Percentiles rank a stretch among this genome's conserved stretches.
These are phyloP conservation scores for Bonnemaisonia californica DNA, from an alignment of 31 red algal species.

Conservation along the genomic window DNA sequence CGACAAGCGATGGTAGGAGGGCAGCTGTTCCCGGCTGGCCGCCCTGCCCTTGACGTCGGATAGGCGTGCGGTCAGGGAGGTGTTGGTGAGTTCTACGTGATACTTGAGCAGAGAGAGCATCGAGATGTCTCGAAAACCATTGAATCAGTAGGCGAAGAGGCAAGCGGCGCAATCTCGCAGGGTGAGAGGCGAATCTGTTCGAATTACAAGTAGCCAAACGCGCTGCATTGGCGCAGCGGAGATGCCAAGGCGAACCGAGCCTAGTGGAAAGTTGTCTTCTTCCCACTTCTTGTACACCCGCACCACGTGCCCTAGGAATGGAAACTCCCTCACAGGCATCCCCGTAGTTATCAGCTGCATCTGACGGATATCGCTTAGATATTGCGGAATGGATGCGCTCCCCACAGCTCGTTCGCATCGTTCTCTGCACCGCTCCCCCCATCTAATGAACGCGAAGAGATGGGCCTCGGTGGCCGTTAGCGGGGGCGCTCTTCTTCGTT, in stretches of 20 bases:
- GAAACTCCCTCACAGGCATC: not conserved
- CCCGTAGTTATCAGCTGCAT: not conserved
- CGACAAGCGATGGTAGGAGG: not conserved
- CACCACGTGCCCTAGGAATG: not conserved
- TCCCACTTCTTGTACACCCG: not conserved
- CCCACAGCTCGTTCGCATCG: not conserved
- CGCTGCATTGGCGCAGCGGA: not conserved
- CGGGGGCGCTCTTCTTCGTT: not conserved
- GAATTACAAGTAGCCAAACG: not conserved
- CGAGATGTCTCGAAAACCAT: conserved; percentile 14
- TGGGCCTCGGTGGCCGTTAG: conserved; percentile 18
- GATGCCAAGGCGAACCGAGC: not conserved
- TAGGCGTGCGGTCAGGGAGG: not conserved
- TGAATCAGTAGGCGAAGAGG: conserved; percentile 24
- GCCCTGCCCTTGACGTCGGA: not conserved
- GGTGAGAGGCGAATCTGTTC: not conserved
- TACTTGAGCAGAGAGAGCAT: not conserved
- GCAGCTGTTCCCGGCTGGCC: not conserved
- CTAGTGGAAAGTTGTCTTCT: conserved; percentile 3
- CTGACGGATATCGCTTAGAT: conserved; percentile 7
- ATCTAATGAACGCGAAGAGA: conserved; percentile 10
- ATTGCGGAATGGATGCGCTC: conserved; percentile 23
- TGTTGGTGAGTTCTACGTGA: not conserved
- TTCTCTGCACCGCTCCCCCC: not conserved
- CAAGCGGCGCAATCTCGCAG: not conserved